These are phyloP conservation scores for Periconia macrospinosa DNA, from an alignment of 2,329 filamentous ascomycete genomes.

Conservation along the genomic window DNA sequence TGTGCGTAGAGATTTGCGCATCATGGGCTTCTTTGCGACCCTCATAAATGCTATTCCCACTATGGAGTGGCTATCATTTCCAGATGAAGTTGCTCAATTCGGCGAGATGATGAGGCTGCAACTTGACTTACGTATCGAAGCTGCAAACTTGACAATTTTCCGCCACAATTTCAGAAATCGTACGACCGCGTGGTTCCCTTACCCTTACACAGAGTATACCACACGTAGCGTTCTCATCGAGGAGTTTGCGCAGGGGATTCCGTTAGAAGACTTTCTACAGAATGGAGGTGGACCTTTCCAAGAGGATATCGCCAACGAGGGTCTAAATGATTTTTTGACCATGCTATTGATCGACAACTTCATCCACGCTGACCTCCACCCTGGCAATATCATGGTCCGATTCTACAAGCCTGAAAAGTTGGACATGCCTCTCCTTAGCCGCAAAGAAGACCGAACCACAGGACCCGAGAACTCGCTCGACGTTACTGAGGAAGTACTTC, in stretches of 20 bases:
- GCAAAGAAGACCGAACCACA: slow-evolving; percentile 35
- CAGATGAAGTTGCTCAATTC: slow-evolving; percentile 91
- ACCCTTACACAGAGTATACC: slow-evolving; percentile 88
- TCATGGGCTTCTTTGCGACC: slow-evolving; percentile 90
- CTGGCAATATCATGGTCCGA: slow-evolving; percentile 98
- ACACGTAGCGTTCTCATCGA: slow-evolving; percentile 91
- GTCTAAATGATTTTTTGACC: slow-evolving; percentile 90
- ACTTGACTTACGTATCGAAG: slow-evolving; percentile 90
- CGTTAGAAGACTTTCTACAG: slow-evolving; percentile 84
- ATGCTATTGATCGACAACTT: slow-evolving; percentile 99
- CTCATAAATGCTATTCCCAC: slow-evolving; percentile 85
- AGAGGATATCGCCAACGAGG: slow-evolving; percentile 91
- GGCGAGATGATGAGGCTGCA: slow-evolving; percentile 99
- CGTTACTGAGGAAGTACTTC: slow-evolving; percentile 84
- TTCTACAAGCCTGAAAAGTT: slow-evolving; percentile 86
- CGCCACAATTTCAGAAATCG: slow-evolving; percentile 86
- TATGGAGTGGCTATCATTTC: slow-evolving; percentile 95
- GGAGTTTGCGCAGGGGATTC: slow-evolving; percentile 94
- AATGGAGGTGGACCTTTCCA: slow-evolving; percentile 92
- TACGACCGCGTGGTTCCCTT: slow-evolving; percentile 95
- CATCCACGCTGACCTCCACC: slow-evolving; percentile 92
- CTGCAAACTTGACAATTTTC: slow-evolving; percentile 85
- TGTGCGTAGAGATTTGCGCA: slow-evolving; percentile 86
- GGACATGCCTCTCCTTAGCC: slow-evolving; percentile 60
- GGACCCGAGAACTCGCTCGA: slow-evolving; percentile 61